Evolutionary conservation across 495 filamentous ascomycete species (phyloP), one percentile per base, ranked within the genome.

Genomic region (Chaetomium fimeti): DNA sequence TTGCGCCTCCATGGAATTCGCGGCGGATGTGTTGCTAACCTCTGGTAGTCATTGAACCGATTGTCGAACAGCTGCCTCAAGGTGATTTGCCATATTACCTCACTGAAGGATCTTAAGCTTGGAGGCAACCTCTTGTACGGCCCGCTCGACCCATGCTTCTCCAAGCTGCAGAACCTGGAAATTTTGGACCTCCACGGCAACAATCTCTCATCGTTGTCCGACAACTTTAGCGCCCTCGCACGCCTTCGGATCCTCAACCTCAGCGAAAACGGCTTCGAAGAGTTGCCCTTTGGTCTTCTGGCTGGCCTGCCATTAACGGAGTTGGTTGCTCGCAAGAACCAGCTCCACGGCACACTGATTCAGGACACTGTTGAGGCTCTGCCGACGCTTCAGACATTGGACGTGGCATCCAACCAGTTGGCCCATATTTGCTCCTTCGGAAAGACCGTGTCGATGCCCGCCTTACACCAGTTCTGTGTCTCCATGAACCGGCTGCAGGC

Each of bases 181-280:
- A 78, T 84, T 43, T 79, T 98, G 15, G 93, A 97, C 65, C 64
- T 99, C 1, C 89, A 90, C 57, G 82, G 84, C 18, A 99, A 99
- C 74, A 83, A 83, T 53, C 81, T 99, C 24, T 87, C 87, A n/a
- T 77, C 79, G 2, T 77, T 99, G n/a, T 90, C 94, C 0, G 71
- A 82, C 18, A 81, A 82, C n/a, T 69, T 97, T 15, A 81, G 78
- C 32, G 81, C 82, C 29, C 77, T 97, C 32, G 76, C 71, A 13
- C 83, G 82, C 5, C 84, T 98, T 9, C 86, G 89, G 52, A 79
- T 87, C 13, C 77, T 98, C 49, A 91, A 95, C 67, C 72, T 97
- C 29, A 62, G 87, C 57, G 83, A 91, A 63, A 98, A 98, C 66
- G 75, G 82, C 27, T 81, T 98, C 40, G 82, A 80, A 25, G 76